Conservation (phyloP, 2,329 filamentous ascomycete genomes). For the Pseudogymnoascus sp. region DNA sequence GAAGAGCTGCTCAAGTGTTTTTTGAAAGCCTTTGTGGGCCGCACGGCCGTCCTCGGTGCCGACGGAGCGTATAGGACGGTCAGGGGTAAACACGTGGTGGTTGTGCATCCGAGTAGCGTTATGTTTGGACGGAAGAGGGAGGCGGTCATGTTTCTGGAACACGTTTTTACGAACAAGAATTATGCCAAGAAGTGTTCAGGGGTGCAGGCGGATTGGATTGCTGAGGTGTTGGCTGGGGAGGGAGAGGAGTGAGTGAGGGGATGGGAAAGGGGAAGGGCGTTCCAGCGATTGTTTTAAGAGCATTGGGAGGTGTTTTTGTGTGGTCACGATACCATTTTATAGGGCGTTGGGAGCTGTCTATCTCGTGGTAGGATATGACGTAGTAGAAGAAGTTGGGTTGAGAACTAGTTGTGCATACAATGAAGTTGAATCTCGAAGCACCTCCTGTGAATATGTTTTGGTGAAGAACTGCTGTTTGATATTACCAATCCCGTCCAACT, state of each 20-base stretch:
- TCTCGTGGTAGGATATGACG: background rate
- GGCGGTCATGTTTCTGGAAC: constrained; percentile 61
- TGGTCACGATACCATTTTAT: background rate
- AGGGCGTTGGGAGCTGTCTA: background rate
- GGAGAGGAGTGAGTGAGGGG: background rate
- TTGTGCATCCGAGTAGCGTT: constrained; percentile 56
- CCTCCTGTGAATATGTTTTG: too few species aligned
- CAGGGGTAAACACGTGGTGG: constrained; percentile 51
- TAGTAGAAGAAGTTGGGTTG: background rate
- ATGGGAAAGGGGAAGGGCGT: background rate
- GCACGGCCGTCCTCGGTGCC: constrained; percentile 52
- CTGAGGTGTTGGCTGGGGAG: constrained; percentile 19
- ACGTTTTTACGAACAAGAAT: constrained; percentile 58
- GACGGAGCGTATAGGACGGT: constrained; percentile 55
- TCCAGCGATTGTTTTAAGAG: background rate
- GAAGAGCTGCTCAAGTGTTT: constrained; percentile 53
- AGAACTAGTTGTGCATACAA: background rate
- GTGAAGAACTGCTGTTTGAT: too few species aligned
- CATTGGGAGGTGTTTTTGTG: background rate
- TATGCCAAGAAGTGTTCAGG: constrained; percentile 60
- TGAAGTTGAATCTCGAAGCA: background rate
- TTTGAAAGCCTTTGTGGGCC: constrained; percentile 50
- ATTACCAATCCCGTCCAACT: too few species aligned
- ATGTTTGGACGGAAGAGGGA: constrained; percentile 55
- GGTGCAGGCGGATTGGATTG: constrained; percentile 52